Evolutionary conservation across 2,329 filamentous ascomycete genomes (phyloP).

Genomic region (Endocalyx cinctus): DNA sequence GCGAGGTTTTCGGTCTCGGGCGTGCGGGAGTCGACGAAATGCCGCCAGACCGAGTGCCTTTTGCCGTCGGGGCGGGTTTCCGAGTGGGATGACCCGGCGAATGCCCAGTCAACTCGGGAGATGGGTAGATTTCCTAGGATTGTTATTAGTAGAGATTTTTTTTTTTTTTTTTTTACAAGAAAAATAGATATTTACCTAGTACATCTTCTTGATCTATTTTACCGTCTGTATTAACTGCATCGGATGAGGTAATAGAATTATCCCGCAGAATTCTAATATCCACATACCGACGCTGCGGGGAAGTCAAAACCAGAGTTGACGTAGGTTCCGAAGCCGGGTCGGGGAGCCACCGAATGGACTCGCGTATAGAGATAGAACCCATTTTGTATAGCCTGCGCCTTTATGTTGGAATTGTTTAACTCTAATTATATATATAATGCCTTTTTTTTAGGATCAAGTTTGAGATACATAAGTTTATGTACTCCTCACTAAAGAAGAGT

Average conservation of each 20-base stretch:
- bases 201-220: background rate
- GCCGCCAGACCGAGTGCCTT: conserved; percentile 44
- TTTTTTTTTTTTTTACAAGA: background rate
- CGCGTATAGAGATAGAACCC: conserved; percentile 47
- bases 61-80: conserved; percentile 19
- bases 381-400: too few relatives aligned
- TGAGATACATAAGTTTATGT: too few relatives aligned
- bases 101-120: conserved; percentile 58
- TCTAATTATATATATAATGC: too few relatives aligned
- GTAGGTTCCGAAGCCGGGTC: conserved; percentile 53
- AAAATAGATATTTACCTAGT: background rate
- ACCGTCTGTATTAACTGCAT: background rate
- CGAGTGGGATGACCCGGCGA: conserved; percentile 51
- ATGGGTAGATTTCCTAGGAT: conserved; percentile 2
- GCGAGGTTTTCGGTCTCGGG: conserved; percentile 26
- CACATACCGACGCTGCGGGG: conserved; percentile 52
- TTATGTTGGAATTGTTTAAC: too few relatives aligned
- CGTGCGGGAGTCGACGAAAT: conserved; percentile 56
- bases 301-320: conserved; percentile 60
- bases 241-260: conserved; percentile 18
- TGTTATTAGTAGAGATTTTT: background rate
- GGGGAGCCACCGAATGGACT: conserved; percentile 56
- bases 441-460: too few relatives aligned
- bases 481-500: too few relatives aligned
- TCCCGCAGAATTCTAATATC: conserved; percentile 56